phyloP scores from a whole-genome alignment of 768 basidiomycete species.

The Lactarius sp. region DNA sequence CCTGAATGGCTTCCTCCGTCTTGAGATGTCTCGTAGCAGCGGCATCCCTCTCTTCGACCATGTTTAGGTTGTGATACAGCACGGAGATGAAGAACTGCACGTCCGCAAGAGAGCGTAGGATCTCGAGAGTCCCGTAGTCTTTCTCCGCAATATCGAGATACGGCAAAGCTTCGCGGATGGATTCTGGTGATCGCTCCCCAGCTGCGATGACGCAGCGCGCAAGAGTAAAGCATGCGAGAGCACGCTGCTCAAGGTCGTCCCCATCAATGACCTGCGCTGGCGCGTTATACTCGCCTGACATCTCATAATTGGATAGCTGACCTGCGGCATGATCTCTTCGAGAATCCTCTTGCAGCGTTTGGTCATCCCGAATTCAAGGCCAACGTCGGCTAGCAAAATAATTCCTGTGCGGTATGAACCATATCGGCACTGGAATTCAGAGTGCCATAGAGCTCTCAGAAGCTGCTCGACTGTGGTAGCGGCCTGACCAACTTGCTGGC shows the following conservation, averaged over 20 bases:
- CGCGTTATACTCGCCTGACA: not conserved
- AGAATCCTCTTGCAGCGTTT: slow-evolving; percentile 58
- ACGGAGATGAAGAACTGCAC: slow-evolving; percentile 70
- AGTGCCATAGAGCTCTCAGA: slow-evolving; percentile 69
- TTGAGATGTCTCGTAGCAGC: slow-evolving; percentile 45
- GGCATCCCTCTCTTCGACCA: slow-evolving; percentile 50
- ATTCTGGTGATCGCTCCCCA: slow-evolving; percentile 34
- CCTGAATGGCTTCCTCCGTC: slow-evolving; percentile 40
- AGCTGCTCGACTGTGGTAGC: slow-evolving; percentile 59
- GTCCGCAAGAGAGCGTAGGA: slow-evolving; percentile 55
- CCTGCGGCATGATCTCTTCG: slow-evolving; percentile 82
- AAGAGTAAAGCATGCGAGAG: slow-evolving; percentile 65
- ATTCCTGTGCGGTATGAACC: slow-evolving; percentile 63
- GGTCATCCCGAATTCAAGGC: slow-evolving; percentile 72
- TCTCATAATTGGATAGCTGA: slow-evolving; percentile 29
- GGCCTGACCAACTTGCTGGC: slow-evolving; percentile 60
- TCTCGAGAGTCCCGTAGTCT: slow-evolving; percentile 59
- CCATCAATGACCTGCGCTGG: slow-evolving; percentile 56
- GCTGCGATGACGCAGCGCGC: slow-evolving; percentile 71
- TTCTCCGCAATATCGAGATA: slow-evolving; percentile 59
- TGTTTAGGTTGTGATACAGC: slow-evolving; percentile 64
- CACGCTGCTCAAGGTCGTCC: slow-evolving; percentile 70
- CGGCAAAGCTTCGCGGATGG: slow-evolving; percentile 51
- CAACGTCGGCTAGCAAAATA: slow-evolving; percentile 71
- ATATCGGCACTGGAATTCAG: slow-evolving; percentile 71